Base-by-base conservation (phyloP, 345 rosid genomes). In the Clarkia xantiana region DNA sequence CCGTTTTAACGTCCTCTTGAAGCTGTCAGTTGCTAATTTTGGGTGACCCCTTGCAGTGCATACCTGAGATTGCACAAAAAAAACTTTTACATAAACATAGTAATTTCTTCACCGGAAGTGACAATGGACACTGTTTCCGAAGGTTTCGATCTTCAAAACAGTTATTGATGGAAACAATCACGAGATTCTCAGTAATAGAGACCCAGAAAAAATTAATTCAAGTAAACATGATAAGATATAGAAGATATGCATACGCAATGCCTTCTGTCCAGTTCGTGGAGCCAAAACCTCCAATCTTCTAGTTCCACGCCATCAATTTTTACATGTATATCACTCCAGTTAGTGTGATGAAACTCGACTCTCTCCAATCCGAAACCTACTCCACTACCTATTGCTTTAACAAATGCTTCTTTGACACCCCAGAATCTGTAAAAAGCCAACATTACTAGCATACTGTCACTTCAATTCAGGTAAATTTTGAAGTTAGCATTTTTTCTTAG, bases 361-460 rank as follows among this genome's bases (percentile, higher is more conserved):
- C 62, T 74, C 51, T 74, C 67, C 63, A 78, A 49, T 36, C 65
- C 77, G 51, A 46, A 49, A 1, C 55, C 61, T 59, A 81, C n/a
- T 54, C 85, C 90, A 48, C 66, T 60, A 53, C 90, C 85, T 42
- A 45, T 60, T 47, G 82, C 90, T 72, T 81, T 81, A 41, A 76
- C 85, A 70, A 66, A 78, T 18, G 90, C 90, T 74, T 81, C 90
- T 73, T 81, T 81, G 57, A 81, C 62, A 59, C 72, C 67, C 90
- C 90, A 81, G 50, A 70, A 78, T 66, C 90, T 81, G 62, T 50
- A 66, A n/a, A 40, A 41, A 57, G 47, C 25, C 22, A 42, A 10
- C 43, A 55, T 16, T 40, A n/a, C n/a, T n/a, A 3, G 0, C 14
- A 29, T 38, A 34, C n/a, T 18, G 14, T 1, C 13, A 18, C 11